Evolutionary conservation across 2,329 filamentous ascomycete species (phyloP), one percentile per base, ranked within the genome.

Genomic region (Beauveria brongniartii): DNA sequence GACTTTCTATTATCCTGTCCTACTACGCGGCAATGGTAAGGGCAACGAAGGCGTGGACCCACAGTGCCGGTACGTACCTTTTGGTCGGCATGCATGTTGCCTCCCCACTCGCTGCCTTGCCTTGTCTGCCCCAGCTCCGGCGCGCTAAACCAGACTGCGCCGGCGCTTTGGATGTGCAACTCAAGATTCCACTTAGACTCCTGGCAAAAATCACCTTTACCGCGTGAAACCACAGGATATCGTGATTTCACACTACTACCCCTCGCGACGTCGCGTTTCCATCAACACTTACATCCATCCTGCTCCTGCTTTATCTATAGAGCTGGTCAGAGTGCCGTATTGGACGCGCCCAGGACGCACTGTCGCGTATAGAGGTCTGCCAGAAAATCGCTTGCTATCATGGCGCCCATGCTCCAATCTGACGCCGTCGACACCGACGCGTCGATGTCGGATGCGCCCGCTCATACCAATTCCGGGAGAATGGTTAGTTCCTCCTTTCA

Each of bases 381-480:
- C 61, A 64, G 61, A 64, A 64, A 66, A 61, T 61, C 64, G 59
- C 66, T 64, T 65, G 64, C 62, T 70, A 73, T 67, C 67, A 85
- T 83, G 82, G 80, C 82, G 69, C 80, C 82, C 65, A 79, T 81
- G 68, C 77, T 80, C 65, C 77, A 77, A 72, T 76, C 75, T 69
- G 77, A 75, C 69, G 83, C 75, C 68, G 79, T 76, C 67, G 82
- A 86, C 65, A 78, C 78, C 43, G 83, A 86, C 78, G 82, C 82
- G 74, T 85, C 84, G 63, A 87, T 86, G 82, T 79, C 78, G 48
- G 85, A 87, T 71, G 81, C 78, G 59, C 80, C 80, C 28, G 80
- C 81, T 22, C 67, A 74, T 52, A 75, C 72, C 14, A 72, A 74
- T 37, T 71, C 63, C 52, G 77, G 82, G n/a, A 75, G 78, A 62